Base-by-base conservation (phyloP, 1,139 yeast genomes). In the Protomyces arabidopsidicola region DNA sequence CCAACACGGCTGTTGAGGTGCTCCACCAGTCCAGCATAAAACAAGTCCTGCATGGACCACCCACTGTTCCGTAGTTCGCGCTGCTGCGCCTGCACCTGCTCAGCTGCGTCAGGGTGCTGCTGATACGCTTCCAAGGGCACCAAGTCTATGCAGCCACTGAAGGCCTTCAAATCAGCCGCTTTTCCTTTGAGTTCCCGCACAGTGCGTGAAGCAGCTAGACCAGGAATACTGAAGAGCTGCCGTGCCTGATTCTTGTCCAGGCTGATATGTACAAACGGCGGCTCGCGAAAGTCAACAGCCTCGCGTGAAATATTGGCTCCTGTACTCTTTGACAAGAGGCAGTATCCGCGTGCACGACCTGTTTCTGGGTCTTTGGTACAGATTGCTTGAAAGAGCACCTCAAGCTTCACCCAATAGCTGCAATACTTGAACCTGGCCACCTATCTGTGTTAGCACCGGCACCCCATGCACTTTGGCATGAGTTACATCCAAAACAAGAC, bases 391-490 rank as follows among this genome's bases (percentile, higher is more conserved):
- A 38, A 59, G 9, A 59, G 20, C 45, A 18, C 10, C 24, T 52
- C 52, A 24, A 51, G 34, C 10, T n/a, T 38, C 14, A 53, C 63
- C 63, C 63, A 59, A n/a, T 59, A 59, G 16, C 52, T 22, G 14
- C 58, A 57, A 39, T 59, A 59, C 48, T 59, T 59, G 53, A 59
- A 59, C 8, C 63, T 48, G 16, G 63, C 63, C 10, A 59, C 42
- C 42, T 36, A 3, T 27, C 31, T 27, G 16, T 36, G 42, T 36
- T 36, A 36, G 42, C 42, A 12, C 9, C 16, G 4, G n/a, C n/a
- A n/a, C n/a, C 16, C 9, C 14, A n/a, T 9, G 9, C 16, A 36
- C 9, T 24, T 24, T 24, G 27, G 42, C 4, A 6, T 6, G 2
- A 9, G 14, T 12, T 36, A 36, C 63, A 3, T 59, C 63, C 12